These are phyloP conservation scores for Phylloporus sp. DNA, from an alignment of 768 basidiomycete genomes.

Conservation along the genomic window DNA sequence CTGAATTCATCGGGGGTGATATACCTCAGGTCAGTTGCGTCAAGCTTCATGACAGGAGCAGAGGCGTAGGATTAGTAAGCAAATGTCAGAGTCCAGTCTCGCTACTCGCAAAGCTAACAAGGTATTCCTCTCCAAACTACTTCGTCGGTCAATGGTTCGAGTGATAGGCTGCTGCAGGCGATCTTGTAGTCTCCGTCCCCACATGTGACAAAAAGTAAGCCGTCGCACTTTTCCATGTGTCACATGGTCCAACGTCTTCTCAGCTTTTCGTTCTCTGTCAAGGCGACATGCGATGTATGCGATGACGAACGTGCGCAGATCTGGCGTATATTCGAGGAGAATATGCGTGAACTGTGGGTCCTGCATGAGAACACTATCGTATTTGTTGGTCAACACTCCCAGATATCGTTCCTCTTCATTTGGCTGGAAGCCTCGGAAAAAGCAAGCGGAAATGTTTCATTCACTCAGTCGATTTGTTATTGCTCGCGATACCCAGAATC, in stretches of 20 bases:
- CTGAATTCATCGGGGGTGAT: slow-evolving; percentile 89
- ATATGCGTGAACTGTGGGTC: slow-evolving; percentile 48
- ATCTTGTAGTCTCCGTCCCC: slow-evolving; percentile 18
- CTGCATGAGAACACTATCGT: neutral
- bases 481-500: slow-evolving; percentile 21
- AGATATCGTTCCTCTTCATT: slow-evolving; percentile 57
- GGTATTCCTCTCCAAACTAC: slow-evolving; percentile 19
- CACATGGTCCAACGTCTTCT: neutral
- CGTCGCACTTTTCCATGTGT: neutral
- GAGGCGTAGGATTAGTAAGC: slow-evolving; percentile 1
- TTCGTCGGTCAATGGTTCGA: neutral
- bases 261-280: slow-evolving; percentile 24
- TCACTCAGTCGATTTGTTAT: slow-evolving; percentile 56
- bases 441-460: slow-evolving; percentile 59
- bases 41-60: slow-evolving; percentile 67
- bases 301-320: slow-evolving; percentile 38
- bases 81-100: slow-evolving; percentile 10
- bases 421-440: slow-evolving; percentile 58
- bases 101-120: slow-evolving; percentile 31
- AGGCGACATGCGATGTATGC: slow-evolving; percentile 31
- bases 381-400: neutral
- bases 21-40: slow-evolving; percentile 92
- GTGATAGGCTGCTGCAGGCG: slow-evolving; percentile 19
- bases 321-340: slow-evolving; percentile 49
- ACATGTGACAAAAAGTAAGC: slow-evolving; percentile 16